A percentile compares a stretch with the other conserved stretches of the same genome.
phyloP scores from a whole-genome alignment of 1,284 basidiomycete species.

The Ganoderma sinense region DNA sequence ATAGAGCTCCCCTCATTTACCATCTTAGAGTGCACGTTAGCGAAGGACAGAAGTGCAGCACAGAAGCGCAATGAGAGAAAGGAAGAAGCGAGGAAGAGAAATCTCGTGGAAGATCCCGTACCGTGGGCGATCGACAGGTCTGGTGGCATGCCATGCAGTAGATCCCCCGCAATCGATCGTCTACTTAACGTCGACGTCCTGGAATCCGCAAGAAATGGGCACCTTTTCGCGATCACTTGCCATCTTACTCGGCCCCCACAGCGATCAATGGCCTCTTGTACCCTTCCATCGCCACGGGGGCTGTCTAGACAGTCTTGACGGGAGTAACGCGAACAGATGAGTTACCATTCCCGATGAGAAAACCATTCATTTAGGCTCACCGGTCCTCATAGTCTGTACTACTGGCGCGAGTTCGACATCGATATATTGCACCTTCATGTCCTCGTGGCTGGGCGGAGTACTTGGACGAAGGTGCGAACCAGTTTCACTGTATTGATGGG shows the following conservation, averaged over 20 bases:
- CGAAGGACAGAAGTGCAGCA: not conserved
- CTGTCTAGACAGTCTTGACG: not conserved
- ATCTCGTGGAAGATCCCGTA: not conserved
- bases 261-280: not conserved
- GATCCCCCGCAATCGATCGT: not conserved
- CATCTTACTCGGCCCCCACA: not conserved
- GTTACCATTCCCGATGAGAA: not conserved
- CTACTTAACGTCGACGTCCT: not conserved
- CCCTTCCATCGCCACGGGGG: not conserved
- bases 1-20: not conserved
- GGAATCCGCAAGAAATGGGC: not conserved
- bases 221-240: not conserved
- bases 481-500: not conserved
- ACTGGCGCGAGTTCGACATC: not conserved
- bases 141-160: not conserved
- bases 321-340: not conserved
- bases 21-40: not conserved
- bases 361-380: conserved; percentile 1
- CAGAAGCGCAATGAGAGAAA: not conserved
- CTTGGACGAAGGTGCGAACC: not conserved
- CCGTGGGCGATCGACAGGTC: not conserved
- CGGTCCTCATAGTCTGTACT: not conserved
- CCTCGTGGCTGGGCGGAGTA: not conserved
- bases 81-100: not conserved
- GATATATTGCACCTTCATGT: not conserved